Percentiles rank a stretch among this genome's conserved stretches.
These are phyloP conservation scores for Telfairia occidentalis DNA, from an alignment of 331 rosid genomes.

Conservation along the genomic window DNA sequence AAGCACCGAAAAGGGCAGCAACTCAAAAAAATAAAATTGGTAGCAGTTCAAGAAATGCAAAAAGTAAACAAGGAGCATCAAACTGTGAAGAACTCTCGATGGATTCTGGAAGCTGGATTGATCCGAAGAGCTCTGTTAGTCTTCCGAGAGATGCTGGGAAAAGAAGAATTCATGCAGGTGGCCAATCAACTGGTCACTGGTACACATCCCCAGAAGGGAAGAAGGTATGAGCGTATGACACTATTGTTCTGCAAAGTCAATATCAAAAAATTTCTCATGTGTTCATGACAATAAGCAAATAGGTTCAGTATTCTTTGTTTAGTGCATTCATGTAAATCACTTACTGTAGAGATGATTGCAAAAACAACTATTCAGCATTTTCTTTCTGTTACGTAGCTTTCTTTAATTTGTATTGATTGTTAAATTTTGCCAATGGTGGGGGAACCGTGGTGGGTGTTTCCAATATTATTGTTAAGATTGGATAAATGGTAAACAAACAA, in stretches of 20 bases:
- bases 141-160: conserved; percentile 54
- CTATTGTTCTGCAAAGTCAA: not conserved
- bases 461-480: not conserved
- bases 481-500: not conserved
- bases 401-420: not conserved
- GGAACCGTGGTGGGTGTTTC: not conserved
- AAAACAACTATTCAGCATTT: not conserved
- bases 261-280: not conserved
- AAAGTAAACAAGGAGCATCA: conserved; percentile 19
- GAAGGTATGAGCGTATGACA: conserved; percentile 43
- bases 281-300: conserved; percentile 13
- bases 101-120: conserved; percentile 56
- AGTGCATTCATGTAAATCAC: not conserved
- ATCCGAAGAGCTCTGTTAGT: conserved; percentile 40
- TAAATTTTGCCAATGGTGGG: not conserved
- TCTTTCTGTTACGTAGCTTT: not conserved
- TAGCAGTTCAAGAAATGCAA: conserved; percentile 31
- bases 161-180: conserved; percentile 48
- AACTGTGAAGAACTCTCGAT: conserved; percentile 19
- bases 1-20: conserved; percentile 30
- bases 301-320: conserved; percentile 1
- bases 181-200: conserved; percentile 77
- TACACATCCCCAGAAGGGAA: conserved; percentile 61
- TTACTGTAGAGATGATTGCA: not conserved
- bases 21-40: conserved; percentile 29